Conservation (phyloP, 176 grass and related monocot genomes). For the Lolium multiflorum region DNA sequence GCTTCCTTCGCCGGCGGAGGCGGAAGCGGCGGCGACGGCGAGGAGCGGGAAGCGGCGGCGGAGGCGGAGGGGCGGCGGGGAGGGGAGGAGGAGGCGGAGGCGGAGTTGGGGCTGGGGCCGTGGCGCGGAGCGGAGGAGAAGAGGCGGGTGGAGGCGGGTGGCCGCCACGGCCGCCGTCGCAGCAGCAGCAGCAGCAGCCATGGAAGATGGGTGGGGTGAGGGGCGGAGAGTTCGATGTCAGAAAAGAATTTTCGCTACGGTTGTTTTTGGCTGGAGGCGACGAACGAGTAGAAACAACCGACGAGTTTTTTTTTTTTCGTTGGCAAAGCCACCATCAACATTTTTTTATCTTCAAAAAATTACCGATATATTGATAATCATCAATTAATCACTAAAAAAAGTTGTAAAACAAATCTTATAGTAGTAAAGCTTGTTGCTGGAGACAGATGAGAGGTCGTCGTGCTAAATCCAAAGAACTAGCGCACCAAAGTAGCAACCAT, state of each 20-base stretch:
- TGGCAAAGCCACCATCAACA: too few relatives aligned
- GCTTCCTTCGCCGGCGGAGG: neutral
- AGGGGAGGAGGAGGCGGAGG: conserved; percentile 48
- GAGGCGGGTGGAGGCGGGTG: conserved; percentile 32
- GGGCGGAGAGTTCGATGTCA: conserved; percentile 59
- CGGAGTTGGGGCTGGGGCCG: conserved; percentile 27
- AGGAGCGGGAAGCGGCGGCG: conserved; percentile 52
- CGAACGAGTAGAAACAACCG: too few relatives aligned
- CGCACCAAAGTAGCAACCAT: too few relatives aligned
- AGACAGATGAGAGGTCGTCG: too few relatives aligned
- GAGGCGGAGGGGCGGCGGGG: conserved; percentile 40
- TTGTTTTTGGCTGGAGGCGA: neutral
- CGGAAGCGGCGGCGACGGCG: conserved; percentile 21
- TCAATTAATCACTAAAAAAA: too few relatives aligned
- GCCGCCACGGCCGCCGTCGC: conserved; percentile 14
- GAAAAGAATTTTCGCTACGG: neutral
- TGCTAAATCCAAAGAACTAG: too few relatives aligned
- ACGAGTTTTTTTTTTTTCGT: too few relatives aligned
- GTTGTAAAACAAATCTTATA: too few relatives aligned
- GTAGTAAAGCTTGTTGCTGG: too few relatives aligned
- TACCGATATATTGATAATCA: too few relatives aligned
- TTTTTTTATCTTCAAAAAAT: too few relatives aligned
- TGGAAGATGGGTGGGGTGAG: conserved; percentile 33
- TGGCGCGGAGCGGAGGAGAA: neutral
- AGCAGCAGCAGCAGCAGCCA: conserved; percentile 32